Conservation (phyloP, 1,139 yeast species). For the Wickerhamomyces sp. region DNA sequence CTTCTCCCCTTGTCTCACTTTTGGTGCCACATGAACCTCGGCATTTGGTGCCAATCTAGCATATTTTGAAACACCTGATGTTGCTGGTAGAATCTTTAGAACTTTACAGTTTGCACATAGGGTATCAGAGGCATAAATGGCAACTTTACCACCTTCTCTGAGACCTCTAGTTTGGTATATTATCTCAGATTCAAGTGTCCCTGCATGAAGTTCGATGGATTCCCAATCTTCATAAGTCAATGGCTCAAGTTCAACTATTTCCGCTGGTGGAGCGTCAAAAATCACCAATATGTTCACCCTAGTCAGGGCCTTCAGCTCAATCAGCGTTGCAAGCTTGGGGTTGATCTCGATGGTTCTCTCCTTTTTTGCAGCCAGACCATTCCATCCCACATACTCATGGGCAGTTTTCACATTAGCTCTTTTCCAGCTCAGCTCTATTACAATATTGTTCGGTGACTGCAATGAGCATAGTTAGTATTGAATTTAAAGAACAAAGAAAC, state of each 20-base stretch:
- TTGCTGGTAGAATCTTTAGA: conserved; percentile 52
- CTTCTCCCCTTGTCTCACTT: conserved; percentile 35
- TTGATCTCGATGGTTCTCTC: conserved; percentile 45
- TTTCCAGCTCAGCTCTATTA: conserved; percentile 41
- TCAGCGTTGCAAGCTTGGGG: conserved; percentile 42
- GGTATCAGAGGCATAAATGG: conserved; percentile 68
- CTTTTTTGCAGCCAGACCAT: conserved; percentile 51
- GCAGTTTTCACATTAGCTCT: conserved; percentile 24
- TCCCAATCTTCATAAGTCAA: conserved; percentile 84
- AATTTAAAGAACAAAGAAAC: conserved; percentile 3
- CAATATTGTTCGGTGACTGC: conserved; percentile 51
- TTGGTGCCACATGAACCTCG: conserved; percentile 80
- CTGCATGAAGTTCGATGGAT: conserved; percentile 77
- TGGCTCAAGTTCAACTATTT: conserved; percentile 74
- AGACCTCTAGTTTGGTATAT: conserved; percentile 81
- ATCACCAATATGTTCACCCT: conserved; percentile 31
- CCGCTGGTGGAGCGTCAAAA: conserved; percentile 43
- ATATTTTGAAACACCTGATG: conserved; percentile 24
- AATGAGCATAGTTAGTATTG: not conserved
- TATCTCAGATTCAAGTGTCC: conserved; percentile 66
- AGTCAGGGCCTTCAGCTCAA: conserved; percentile 40
- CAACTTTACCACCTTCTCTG: conserved; percentile 50
- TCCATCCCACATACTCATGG: conserved; percentile 68
- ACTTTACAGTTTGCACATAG: conserved; percentile 62
- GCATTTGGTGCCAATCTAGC: conserved; percentile 69